Evolutionary conservation across 2,329 filamentous ascomycete species (phyloP).

Genomic region (Cercospora sp.): DNA sequence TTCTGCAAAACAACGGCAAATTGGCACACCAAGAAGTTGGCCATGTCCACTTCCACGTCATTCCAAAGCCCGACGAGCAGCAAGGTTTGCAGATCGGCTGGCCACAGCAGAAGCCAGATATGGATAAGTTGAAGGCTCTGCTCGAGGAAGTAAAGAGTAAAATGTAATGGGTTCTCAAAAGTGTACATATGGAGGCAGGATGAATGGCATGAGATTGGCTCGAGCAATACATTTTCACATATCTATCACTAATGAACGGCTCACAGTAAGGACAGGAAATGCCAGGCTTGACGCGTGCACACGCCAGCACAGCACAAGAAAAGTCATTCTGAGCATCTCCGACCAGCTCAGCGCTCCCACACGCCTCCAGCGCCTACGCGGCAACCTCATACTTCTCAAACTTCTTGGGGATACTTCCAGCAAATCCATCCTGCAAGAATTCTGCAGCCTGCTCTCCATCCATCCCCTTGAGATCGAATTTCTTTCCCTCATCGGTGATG

Average conservation of each 20-base stretch:
- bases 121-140: constrained; percentile 78
- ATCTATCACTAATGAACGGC: background rate
- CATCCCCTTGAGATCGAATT: background rate
- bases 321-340: background rate
- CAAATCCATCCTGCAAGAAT: background rate
- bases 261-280: background rate
- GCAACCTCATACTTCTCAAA: background rate
- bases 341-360: background rate
- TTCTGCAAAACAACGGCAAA: constrained; percentile 92
- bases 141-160: constrained; percentile 84
- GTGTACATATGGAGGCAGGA: background rate
- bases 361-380: background rate
- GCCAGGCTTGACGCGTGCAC: background rate
- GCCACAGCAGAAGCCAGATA: constrained; percentile 73
- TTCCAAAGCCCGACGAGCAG: constrained; percentile 83
- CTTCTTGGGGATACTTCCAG: background rate
- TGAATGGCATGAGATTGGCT: background rate
- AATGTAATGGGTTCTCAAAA: constrained; percentile 58
- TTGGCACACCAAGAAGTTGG: constrained; percentile 90
- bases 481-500: background rate
- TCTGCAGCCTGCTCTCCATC: background rate
- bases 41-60: constrained; percentile 92
- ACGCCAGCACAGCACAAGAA: background rate
- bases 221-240: background rate
- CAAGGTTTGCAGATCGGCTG: constrained; percentile 80